Base-by-base conservation (phyloP, 1,284 basidiomycete genomes). In the Cutaneotrichosporon sp. region DNA sequence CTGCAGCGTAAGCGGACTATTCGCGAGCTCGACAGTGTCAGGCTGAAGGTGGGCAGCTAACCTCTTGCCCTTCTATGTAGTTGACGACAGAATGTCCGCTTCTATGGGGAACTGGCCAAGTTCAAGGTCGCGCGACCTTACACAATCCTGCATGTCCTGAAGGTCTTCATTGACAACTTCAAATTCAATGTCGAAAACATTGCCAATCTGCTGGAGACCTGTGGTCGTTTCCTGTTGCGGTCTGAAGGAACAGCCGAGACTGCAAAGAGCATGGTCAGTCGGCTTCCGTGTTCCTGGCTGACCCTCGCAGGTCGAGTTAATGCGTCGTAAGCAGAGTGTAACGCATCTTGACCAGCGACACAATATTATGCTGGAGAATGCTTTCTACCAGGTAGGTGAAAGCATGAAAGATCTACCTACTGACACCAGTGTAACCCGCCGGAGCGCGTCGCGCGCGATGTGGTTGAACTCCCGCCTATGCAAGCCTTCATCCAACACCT, bases 81-180 rank as follows among this genome's bases (percentile, higher is more conserved):
- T 25, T 22, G 25, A 42, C 31, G 29, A 5, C 67, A 94, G 89
- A 98, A 97, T 65, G 82, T 89, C 27, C 81, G 84, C 14, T 99
- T 88, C 77, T 75, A 94, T 50, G 88, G 88, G 3, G 96, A 90
- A 70, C 77, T 99, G 64, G 93, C 92, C 27, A 98, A 99, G 76
- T 98, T 98, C 76, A 80, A 82, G 39, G 84, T 98, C n/a, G 88
- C 96, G 8, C 92, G 91, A 9, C 79, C 86, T 0, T 91, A 97
- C 71, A 79, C 93, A 52, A 92, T 97, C 64, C 78, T 98, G 46
- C 93, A 98, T 71, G 88, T 90, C 60, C 87, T 96, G 78, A 97
- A 97, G 81, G 89, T 94, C 42, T 96, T 90, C 72, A 77, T 98
- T 63, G 94, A 97, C 67, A 92, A 97, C 70, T 92, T 99, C 67